Evolutionary conservation across 768 basidiomycete genomes (phyloP).

Genomic region (Megacollybia marginata): DNA sequence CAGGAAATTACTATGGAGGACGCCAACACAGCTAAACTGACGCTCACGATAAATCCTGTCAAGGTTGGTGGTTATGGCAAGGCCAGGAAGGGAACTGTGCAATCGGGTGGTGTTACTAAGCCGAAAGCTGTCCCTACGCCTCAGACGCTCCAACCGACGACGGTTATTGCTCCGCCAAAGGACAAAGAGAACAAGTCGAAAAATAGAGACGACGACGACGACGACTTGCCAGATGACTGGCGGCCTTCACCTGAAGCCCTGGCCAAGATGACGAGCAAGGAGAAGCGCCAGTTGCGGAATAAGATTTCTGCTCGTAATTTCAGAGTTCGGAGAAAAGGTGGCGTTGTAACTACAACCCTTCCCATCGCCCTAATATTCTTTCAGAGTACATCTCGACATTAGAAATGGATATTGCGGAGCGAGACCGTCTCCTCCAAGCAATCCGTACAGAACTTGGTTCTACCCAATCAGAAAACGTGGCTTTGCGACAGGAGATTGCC

Average conservation of each 20-base stretch:
- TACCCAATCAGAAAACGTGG: conserved; percentile 74
- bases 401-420: conserved; percentile 88
- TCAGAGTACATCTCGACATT: conserved; percentile 93
- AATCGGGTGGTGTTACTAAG: conserved; percentile 69
- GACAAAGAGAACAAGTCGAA: conserved; percentile 30
- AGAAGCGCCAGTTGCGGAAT: conserved; percentile 93
- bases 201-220: conserved; percentile 33
- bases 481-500: conserved; percentile 70
- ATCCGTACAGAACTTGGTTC: conserved; percentile 80
- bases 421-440: conserved; percentile 84
- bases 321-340: conserved; percentile 89
- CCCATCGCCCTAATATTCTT: neutral
- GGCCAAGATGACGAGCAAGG: conserved; percentile 90
- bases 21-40: conserved; percentile 22
- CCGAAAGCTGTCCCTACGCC: conserved; percentile 25
- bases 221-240: conserved; percentile 70
- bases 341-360: conserved; percentile 7
- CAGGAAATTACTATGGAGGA: neutral
- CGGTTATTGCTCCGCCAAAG: neutral
- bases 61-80: conserved; percentile 56
- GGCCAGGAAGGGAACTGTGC: conserved; percentile 60
- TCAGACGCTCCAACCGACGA: conserved; percentile 1
- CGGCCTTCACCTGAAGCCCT: conserved; percentile 88
- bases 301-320: conserved; percentile 97
- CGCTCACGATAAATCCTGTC: conserved; percentile 43